Base-by-base conservation (phyloP, 306 rosid genomes). In the Potentilla sterilis region DNA sequence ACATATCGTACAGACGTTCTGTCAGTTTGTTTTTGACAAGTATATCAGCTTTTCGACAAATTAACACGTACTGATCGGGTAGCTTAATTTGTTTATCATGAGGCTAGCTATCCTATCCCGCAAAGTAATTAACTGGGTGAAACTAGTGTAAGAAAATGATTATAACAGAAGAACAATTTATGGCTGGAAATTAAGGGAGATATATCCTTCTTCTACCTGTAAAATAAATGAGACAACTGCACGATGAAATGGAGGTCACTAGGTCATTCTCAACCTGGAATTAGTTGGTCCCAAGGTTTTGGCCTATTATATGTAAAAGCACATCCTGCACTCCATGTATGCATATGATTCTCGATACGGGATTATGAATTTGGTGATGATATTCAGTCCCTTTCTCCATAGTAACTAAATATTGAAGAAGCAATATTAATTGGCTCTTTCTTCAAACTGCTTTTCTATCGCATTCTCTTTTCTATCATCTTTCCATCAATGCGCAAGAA, bases 271-370 rank as follows among this genome's bases (percentile, higher is more conserved):
- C 70, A 66, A 66, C 40, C 70, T 74, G 62, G 63, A 83, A 77
- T 74, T 74, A 63, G 69, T 75, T 83, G 89, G 94, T 85, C 93
- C 89, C 88, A 64, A 78, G 59, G 76, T 74, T 68, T 73, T 22
- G 79, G 35, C 57, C 57, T 35, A 79, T 64, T 64, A 32, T 41
- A 21, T 41, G 66, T 44, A 2, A 40, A 70, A 69, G 38, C 61
- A 73, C 66, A 75, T 79, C 67, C 41, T 41, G 69, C 44, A 64
- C 52, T 72, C 18, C 66, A 38, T 54, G 4, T 16, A 18, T 74
- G 69, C 76, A 21, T 64, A 64, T 59, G 43, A 74, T 74, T 74
- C 69, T 58, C 42, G 19, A 64, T 49, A 24, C 16, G 57, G 3
- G 16, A 41, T 71, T 48, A 57, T 73, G 15, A 12, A 22, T 15